Base-by-base conservation (phyloP, 148 eudicot genomes). In the Diospyros lotus region DNA sequence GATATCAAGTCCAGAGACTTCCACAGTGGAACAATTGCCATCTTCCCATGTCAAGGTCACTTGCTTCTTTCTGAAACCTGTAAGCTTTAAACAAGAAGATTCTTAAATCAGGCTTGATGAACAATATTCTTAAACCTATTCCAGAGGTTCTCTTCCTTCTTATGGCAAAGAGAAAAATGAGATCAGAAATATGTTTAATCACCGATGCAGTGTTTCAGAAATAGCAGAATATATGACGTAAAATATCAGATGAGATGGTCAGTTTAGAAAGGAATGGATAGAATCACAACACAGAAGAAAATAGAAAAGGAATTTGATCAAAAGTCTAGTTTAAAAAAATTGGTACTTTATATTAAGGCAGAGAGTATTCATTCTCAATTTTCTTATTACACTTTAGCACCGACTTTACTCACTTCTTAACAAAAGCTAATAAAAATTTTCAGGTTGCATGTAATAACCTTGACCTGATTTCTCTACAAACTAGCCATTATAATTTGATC, bases 1-100 rank as follows among this genome's bases (percentile, higher is more conserved):
- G 66, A 92, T 77, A 83, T 95, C 96, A 75, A 95, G 98, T 11
- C 98, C 98, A 53, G 97, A 83, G 45, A 95, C 82, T 81, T 92
- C 98, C 58, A 95, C 98, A n/a, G 76, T 73, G 10, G 89, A 85
- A 76, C 80, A 80, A 79, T 79, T 74, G 43, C 58, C 52, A 52
- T 83, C 87, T 51, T 74, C 17, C 98, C 96, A 95, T 69, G 76
- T 87, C 77, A 92, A 84, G 5, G 80, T 85, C 62, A 89, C 84
- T 55, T 78, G 84, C 79, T 87, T 87, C 91, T 79, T 92, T 86
- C 84, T 87, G 9, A 89, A 80, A 58, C 91, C 94, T 83, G 96
- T 89, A 75, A 92, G 97, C 98, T 94, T 84, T 77, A 71, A 71
- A 80, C 45, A 74, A 50, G 63, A 69, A 61, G 65, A 76, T 48